Evolutionary conservation across 176 grass and related monocot genomes (phyloP), one percentile per base, ranked within the genome.

Genomic region (Carex kokanica): DNA sequence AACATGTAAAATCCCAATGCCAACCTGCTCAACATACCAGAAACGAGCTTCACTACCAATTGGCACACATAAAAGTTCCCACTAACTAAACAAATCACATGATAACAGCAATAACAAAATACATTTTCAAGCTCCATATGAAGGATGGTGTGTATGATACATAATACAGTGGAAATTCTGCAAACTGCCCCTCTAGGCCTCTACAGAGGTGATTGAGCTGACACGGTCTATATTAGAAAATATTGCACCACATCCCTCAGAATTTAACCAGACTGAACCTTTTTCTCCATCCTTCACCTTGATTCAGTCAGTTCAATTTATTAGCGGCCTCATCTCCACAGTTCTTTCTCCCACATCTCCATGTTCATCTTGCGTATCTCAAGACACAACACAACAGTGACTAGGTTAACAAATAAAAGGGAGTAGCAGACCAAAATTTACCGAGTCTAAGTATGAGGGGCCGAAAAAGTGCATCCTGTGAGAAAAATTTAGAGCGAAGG

Each of bases 31-130:
- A 74, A 74, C 18, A 49, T 74, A 32, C 23, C 49, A 77, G 23
- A 54, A 77, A 77, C 47, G 55, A 54, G 49, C 23, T 8, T 41
- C 36, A 8, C 1, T 29, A 31, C 20, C 29, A 6, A 77, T 32
- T 60, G 58, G 49, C 3, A 29, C 20, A 77, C 72, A 32, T 17
- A 24, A n/a, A 52, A n/a, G 43, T 51, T 74, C 3, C 21, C 41
- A 7, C n/a, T 47, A 4, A 73, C 18, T 45, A 51, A 73, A 32
- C 17, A 69, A 51, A 73, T 49, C 13, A 0, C 16, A 73, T 73
- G 43, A 74, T 74, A 77, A 77, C 20, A 55, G 49, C 47, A 29
- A 74, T n/a, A 74, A 16, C 13, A 54, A 75, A 25, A 75, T 75
- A 75, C 23, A 75, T 31, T 31, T 77, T 31, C 49, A 72, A 72